Evolutionary conservation across 192 early-diverging fungal species (phyloP).

Genomic region (Lobulomyces angularis): DNA sequence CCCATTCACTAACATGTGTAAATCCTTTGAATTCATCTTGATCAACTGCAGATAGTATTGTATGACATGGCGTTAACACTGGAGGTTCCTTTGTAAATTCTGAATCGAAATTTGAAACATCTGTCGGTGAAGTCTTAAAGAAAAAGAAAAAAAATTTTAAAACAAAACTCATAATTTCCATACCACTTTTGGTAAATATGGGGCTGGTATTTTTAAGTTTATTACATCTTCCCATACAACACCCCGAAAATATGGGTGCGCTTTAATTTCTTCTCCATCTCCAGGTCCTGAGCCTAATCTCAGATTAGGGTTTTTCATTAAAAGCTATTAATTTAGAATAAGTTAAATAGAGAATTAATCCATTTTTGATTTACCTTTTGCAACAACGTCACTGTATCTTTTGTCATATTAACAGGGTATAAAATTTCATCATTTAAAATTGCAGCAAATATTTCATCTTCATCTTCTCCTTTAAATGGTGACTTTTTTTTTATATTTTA

Average conservation of each 20-base stretch:
- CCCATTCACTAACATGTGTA: slow-evolving; percentile 81
- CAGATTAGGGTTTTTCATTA: slow-evolving; percentile 76
- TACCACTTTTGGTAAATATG: slow-evolving; percentile 80
- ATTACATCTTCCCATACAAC: slow-evolving; percentile 95
- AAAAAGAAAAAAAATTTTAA: slow-evolving; percentile 5
- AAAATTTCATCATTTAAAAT: slow-evolving; percentile 92
- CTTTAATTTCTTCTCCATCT: slow-evolving; percentile 88
- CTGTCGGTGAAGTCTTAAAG: slow-evolving; percentile 51
- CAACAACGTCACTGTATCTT: slow-evolving; percentile 82
- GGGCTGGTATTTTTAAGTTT: slow-evolving; percentile 75
- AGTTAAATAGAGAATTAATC: slow-evolving; percentile 5
- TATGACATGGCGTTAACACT: slow-evolving; percentile 82
- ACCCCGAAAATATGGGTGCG: slow-evolving; percentile 86
- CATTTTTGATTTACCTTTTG: slow-evolving; percentile 45
- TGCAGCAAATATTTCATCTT: slow-evolving; percentile 96
- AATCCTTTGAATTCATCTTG: slow-evolving; percentile 93
- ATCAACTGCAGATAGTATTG: slow-evolving; percentile 61
- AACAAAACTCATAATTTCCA: slow-evolving; percentile 12
- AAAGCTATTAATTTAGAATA: slow-evolving; percentile 30
- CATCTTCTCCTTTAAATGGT: slow-evolving; percentile 90
- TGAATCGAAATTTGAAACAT: slow-evolving; percentile 96
- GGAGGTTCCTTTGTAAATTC: slow-evolving; percentile 95
- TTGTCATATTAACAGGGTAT: slow-evolving; percentile 86
- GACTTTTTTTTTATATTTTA: slow-evolving; percentile 32
- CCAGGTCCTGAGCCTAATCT: slow-evolving; percentile 70